Evolutionary conservation across 148 eudicot genomes (phyloP).

Genomic region (Rhododendron kiyosumense): DNA sequence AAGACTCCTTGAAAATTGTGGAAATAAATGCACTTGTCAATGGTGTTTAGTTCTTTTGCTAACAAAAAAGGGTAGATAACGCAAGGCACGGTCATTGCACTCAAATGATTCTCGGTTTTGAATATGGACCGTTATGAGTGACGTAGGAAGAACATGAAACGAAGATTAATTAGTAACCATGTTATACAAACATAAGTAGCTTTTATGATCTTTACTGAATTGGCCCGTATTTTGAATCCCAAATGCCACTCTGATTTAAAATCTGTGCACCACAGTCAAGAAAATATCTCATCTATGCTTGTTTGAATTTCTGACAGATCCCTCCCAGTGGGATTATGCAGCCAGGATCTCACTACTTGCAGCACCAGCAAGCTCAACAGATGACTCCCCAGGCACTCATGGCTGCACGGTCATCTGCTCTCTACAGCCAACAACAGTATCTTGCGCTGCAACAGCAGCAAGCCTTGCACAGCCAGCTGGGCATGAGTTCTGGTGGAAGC

Average conservation of each 20-base stretch:
- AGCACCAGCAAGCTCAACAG: constrained; percentile 73
- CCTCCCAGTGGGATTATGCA: constrained; percentile 52
- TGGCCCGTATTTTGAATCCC: not conserved
- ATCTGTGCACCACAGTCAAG: not conserved
- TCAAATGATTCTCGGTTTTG: not conserved
- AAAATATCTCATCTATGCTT: not conserved
- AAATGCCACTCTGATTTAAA: not conserved
- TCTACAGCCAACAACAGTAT: constrained; percentile 78
- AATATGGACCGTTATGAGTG: not conserved
- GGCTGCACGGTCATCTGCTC: constrained; percentile 88
- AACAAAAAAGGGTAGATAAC: not conserved
- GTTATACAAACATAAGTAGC: not conserved
- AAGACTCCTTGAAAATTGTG: not conserved
- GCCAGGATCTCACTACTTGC: constrained; percentile 66
- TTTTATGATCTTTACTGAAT: not conserved
- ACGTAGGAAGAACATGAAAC: not conserved
- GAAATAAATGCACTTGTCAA: not conserved
- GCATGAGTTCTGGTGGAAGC: constrained; percentile 62
- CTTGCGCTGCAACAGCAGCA: constrained; percentile 76
- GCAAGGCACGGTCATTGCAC: not conserved
- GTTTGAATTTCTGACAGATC: constrained; percentile 27
- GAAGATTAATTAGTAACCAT: not conserved
- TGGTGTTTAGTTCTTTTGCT: not conserved
- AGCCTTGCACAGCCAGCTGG: constrained; percentile 58
- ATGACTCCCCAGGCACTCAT: constrained; percentile 76